Percentiles rank a stretch among this genome's conserved stretches.
Evolutionary conservation across 1,284 basidiomycete species (phyloP).

Genomic region (Cerrena zonata): DNA sequence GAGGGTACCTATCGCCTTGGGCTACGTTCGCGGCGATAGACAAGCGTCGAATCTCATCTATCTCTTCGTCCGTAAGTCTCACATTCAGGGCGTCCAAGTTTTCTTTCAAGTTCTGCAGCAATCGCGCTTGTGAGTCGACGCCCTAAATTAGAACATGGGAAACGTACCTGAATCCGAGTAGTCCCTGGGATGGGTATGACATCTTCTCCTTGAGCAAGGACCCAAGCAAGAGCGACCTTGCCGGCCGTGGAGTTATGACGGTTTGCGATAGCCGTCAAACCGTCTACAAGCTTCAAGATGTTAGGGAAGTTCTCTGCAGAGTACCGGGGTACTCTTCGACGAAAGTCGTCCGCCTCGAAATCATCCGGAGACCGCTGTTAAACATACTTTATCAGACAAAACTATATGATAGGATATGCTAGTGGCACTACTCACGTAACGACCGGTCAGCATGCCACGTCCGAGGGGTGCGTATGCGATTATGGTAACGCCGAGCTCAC

Average conservation of each 20-base stretch:
- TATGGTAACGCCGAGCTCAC: conserved; percentile 45
- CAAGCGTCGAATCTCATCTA: conserved; percentile 28
- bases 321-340: conserved; percentile 30
- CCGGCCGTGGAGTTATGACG: conserved; percentile 29
- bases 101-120: conserved; percentile 35
- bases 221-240: conserved; percentile 39
- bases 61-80: conserved; percentile 27
- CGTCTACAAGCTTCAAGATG: conserved; percentile 34
- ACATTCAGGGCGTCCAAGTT: conserved; percentile 31
- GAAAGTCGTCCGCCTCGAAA: conserved; percentile 46
- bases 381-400: neutral
- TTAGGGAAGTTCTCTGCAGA: conserved; percentile 35
- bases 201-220: conserved; percentile 29
- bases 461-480: conserved; percentile 55
- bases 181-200: conserved; percentile 34
- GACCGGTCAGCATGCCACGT: conserved; percentile 54
- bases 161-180: conserved; percentile 11
- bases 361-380: conserved; percentile 43
- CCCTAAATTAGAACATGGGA: neutral
- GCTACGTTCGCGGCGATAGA: conserved; percentile 23
- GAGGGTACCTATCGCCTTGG: conserved; percentile 14
- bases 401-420: neutral
- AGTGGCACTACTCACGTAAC: conserved; percentile 29
- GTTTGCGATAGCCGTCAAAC: conserved; percentile 26
- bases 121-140: neutral